These are phyloP conservation scores for Fusarium dimerum DNA, from an alignment of 2,329 filamentous ascomycete species.

Conservation along the genomic window DNA sequence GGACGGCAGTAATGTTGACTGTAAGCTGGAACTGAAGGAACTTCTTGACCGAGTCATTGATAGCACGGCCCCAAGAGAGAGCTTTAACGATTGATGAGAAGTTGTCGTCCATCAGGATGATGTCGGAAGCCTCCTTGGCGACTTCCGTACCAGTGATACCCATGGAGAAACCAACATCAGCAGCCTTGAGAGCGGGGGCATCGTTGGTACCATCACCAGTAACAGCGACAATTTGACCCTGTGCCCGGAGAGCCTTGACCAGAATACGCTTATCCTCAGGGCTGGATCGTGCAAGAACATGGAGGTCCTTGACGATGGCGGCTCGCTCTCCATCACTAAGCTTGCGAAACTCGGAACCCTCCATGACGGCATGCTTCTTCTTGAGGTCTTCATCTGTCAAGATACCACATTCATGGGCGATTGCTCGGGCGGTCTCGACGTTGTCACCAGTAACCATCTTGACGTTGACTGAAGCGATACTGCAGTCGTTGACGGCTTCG, in stretches of 20 bases:
- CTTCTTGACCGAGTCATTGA: slow-evolving; percentile 68
- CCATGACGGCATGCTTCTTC: slow-evolving; percentile 47
- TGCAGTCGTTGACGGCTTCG: slow-evolving; percentile 62
- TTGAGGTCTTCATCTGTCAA: slow-evolving; percentile 61
- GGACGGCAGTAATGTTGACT: slow-evolving; percentile 68
- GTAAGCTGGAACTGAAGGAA: slow-evolving; percentile 71
- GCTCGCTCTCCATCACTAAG: slow-evolving; percentile 49
- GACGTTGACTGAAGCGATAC: slow-evolving; percentile 65
- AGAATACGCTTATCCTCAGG: slow-evolving; percentile 70
- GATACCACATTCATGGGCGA: slow-evolving; percentile 45
- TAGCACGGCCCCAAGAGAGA: slow-evolving; percentile 65
- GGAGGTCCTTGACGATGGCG: slow-evolving; percentile 60
- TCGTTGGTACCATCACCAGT: slow-evolving; percentile 70
- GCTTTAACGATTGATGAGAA: slow-evolving; percentile 67
- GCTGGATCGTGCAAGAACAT: slow-evolving; percentile 68
- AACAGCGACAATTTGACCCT: slow-evolving; percentile 67
- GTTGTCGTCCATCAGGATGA: slow-evolving; percentile 68
- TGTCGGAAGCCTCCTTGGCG: slow-evolving; percentile 65
- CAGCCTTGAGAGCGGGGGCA: slow-evolving; percentile 64
- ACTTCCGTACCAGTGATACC: slow-evolving; percentile 67
- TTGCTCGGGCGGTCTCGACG: slow-evolving; percentile 45
- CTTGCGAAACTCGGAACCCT: slow-evolving; percentile 57
- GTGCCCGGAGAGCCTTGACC: slow-evolving; percentile 63
- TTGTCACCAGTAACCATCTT: slow-evolving; percentile 62
- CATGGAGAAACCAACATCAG: slow-evolving; percentile 70